These are phyloP conservation scores for Staphylotrichum longicolle DNA, from an alignment of 495 filamentous ascomycete genomes.

Conservation along the genomic window DNA sequence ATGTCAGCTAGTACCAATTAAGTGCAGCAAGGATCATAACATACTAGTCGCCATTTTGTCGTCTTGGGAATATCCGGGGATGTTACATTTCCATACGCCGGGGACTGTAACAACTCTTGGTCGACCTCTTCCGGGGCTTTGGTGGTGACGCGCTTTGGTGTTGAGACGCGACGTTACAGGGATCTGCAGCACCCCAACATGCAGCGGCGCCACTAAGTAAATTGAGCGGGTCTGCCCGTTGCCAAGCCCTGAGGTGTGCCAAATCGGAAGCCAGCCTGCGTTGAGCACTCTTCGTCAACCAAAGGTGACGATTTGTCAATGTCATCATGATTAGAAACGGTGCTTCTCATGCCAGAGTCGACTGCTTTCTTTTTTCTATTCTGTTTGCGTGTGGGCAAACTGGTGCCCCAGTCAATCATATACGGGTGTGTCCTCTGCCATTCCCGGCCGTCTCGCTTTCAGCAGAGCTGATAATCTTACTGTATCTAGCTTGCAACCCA, in stretches of 20 bases:
- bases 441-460: no score
- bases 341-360: no score
- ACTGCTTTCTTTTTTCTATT: no score
- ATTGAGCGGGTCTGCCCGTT: background rate
- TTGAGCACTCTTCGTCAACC: no score
- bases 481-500: constrained; percentile 30
- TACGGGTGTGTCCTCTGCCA: no score
- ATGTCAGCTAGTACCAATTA: constrained; percentile 1
- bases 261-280: no score
- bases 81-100: background rate
- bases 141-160: constrained; percentile 7
- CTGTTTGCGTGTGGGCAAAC: no score
- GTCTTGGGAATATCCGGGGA: background rate
- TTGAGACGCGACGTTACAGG: constrained; percentile 12
- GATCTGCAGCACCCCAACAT: background rate
- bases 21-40: background rate
- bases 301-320: no score
- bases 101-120: background rate
- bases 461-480: no score
- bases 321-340: no score
- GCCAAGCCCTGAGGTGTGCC: no score
- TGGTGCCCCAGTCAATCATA: no score
- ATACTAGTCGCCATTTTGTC: constrained; percentile 30
- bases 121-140: background rate
- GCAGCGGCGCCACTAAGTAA: background rate